phyloP scores from a whole-genome alignment of 345 rosid species.

The Heritiera fomes region DNA sequence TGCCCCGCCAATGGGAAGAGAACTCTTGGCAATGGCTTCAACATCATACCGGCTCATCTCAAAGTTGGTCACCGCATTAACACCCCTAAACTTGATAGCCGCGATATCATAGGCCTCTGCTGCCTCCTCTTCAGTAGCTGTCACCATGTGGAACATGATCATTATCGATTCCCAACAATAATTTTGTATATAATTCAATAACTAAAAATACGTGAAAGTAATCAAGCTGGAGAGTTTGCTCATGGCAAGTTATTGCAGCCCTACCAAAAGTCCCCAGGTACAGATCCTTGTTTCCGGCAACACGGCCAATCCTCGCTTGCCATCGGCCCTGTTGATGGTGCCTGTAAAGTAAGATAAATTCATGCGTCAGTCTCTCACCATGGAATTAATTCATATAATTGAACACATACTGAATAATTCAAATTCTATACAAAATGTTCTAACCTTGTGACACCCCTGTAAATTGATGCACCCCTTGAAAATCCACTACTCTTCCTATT shows the following conservation, averaged over 20 bases:
- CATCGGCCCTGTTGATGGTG: conserved; percentile 99
- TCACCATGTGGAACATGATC: not conserved
- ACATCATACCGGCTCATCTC: conserved; percentile 94
- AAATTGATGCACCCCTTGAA: conserved; percentile 96
- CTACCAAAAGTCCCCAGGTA: conserved; percentile 96
- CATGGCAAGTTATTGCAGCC: not conserved
- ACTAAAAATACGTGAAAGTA: not conserved
- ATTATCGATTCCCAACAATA: not conserved
- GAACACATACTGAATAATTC: not conserved
- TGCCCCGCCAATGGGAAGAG: conserved; percentile 82
- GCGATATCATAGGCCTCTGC: conserved; percentile 99
- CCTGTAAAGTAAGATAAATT: conserved; percentile 36
- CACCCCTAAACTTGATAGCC: conserved; percentile 88
- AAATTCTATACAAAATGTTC: not conserved
- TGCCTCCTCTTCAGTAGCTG: conserved; percentile 99
- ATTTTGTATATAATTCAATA: not conserved
- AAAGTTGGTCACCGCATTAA: conserved; percentile 91
- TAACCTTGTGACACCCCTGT: conserved; percentile 93
- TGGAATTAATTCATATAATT: not conserved
- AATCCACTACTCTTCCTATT: conserved; percentile 94
- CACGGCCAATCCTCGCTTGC: conserved; percentile 99
- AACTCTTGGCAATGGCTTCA: conserved; percentile 75
- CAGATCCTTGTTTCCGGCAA: conserved; percentile 95
- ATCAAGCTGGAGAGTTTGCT: not conserved
- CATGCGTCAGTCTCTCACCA: not conserved